Conservation (phyloP, 73 alveolate genomes). For the Tetrahymena thermophila region DNA sequence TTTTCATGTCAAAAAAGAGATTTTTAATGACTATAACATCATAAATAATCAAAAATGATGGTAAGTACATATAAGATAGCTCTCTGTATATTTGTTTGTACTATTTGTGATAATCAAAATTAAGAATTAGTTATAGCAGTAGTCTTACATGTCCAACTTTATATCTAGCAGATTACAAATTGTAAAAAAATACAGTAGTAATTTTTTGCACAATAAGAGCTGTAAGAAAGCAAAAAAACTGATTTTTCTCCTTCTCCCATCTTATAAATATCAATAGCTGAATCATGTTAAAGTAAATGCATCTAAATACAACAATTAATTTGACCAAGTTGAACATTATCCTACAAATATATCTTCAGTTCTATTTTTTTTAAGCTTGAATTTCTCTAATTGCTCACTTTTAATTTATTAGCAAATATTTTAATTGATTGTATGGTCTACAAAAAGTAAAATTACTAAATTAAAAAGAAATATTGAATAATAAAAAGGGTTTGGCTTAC, state of each 20-base stretch:
- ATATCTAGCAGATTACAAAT: neutral
- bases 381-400: neutral
- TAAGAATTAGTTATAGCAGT: neutral
- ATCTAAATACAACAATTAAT: neutral
- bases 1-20: neutral
- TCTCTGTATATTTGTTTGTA: neutral
- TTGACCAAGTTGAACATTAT: neutral
- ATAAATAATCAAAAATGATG: neutral
- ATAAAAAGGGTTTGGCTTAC: too few species aligned
- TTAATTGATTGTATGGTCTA: too few species aligned
- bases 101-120: neutral
- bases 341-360: neutral
- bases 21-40: neutral
- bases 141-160: neutral
- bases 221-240: neutral
- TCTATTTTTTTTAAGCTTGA: neutral
- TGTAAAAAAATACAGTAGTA: neutral
- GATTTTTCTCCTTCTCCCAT: neutral
- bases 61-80: neutral
- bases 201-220: neutral
- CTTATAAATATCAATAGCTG: neutral
- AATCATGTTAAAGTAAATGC: neutral
- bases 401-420: too few species aligned
- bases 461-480: too few species aligned
- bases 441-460: too few species aligned